Percentiles rank a stretch among this genome's conserved stretches.
Evolutionary conservation across 371 early-diverging fungal genomes (phyloP).

Genomic region (Mucor circinelloides): DNA sequence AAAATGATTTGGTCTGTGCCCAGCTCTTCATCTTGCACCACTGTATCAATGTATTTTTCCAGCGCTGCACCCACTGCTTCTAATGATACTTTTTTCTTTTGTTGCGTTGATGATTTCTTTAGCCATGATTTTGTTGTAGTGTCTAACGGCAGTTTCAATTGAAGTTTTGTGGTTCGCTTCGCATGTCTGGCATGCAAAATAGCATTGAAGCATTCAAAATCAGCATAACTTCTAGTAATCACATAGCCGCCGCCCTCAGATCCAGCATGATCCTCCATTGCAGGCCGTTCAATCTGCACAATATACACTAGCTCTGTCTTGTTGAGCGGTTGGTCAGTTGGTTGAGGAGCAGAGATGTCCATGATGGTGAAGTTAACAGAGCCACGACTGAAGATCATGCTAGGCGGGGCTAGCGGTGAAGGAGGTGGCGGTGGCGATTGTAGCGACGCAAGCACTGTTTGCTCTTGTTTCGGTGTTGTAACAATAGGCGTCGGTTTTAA

Average conservation of each 20-base stretch:
- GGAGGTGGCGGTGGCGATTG: constrained; percentile 10
- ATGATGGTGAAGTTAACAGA: constrained; percentile 50
- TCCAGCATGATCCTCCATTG: constrained; percentile 28
- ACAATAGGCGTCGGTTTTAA: neutral
- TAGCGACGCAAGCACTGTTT: constrained; percentile 2
- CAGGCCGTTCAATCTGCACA: constrained; percentile 52
- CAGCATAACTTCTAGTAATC: constrained; percentile 46
- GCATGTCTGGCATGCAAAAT: constrained; percentile 38
- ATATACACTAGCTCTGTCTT: constrained; percentile 38
- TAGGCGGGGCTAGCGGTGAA: neutral
- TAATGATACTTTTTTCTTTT: constrained; percentile 7
- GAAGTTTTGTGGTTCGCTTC: constrained; percentile 26
- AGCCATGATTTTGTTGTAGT: constrained; percentile 35
- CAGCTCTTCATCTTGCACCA: constrained; percentile 45
- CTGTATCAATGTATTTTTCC: constrained; percentile 36
- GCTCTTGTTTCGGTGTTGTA: neutral
- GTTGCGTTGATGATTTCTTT: constrained; percentile 16
- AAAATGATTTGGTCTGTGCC: constrained; percentile 40
- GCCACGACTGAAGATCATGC: constrained; percentile 31
- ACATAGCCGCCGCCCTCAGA: constrained; percentile 58
- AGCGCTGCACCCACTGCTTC: constrained; percentile 27
- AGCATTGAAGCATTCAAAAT: constrained; percentile 48
- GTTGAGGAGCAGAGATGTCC: constrained; percentile 40
- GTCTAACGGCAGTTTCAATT: constrained; percentile 41
- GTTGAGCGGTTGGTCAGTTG: constrained; percentile 6